These are phyloP conservation scores for Colletotrichum camelliae DNA, from an alignment of 2,329 filamentous ascomycete species.

Conservation along the genomic window DNA sequence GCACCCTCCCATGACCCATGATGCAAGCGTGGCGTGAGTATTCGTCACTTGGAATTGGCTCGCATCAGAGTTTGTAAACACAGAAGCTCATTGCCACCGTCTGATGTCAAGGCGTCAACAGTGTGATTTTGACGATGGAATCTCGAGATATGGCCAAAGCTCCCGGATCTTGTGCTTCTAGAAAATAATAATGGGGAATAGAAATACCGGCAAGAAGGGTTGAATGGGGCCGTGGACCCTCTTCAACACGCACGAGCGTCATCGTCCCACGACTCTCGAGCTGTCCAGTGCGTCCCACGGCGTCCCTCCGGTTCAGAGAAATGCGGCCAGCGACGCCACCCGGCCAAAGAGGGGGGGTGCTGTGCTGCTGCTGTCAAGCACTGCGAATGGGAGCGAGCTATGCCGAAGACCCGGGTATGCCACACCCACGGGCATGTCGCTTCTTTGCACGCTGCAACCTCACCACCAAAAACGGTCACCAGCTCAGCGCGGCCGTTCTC, in stretches of 20 bases:
- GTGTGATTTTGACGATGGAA: background rate
- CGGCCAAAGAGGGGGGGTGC: background rate
- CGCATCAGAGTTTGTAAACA: background rate
- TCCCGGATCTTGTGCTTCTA: slow-evolving; percentile 21
- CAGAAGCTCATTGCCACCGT: background rate
- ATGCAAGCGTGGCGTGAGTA: slow-evolving; percentile 22
- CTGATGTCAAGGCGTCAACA: background rate
- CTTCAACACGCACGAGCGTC: slow-evolving; percentile 17
- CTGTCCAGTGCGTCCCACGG: slow-evolving; percentile 6
- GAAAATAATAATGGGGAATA: slow-evolving; percentile 23
- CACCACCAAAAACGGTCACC: slow-evolving; percentile 2
- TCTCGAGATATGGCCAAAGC: slow-evolving; percentile 23
- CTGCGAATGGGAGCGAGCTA: background rate
- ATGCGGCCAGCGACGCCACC: slow-evolving; percentile 14
- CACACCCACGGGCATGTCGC: slow-evolving; percentile 9
- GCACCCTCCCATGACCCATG: slow-evolving; percentile 14
- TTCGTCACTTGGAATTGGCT: slow-evolving; percentile 5
- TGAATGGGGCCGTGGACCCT: slow-evolving; percentile 24
- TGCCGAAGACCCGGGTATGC: slow-evolving; percentile 13
- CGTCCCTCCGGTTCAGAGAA: slow-evolving; percentile 16
- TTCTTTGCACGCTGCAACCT: slow-evolving; percentile 16
- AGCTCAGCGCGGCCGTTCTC: background rate
- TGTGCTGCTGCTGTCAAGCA: background rate
- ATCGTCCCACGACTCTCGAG: slow-evolving; percentile 21
- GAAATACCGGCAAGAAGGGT: slow-evolving; percentile 24